Base-by-base conservation (phyloP, 495 filamentous ascomycete genomes). In the Aspergillus bridgeri region DNA sequence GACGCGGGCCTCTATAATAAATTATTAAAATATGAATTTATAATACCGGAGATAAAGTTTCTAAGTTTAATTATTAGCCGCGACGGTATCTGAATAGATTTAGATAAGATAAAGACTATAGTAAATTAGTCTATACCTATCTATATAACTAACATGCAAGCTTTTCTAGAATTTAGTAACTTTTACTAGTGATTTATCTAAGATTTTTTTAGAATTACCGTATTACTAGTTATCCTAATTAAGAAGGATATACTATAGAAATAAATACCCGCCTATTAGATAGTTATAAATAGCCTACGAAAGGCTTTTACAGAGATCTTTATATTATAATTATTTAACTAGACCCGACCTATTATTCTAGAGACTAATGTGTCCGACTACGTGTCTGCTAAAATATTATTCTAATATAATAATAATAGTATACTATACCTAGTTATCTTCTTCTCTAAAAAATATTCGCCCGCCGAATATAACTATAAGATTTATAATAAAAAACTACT, bases 101-200 rank as follows among this genome's bases (percentile, higher is more conserved):
- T 42, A 0, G 27, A 50, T 0, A 69, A 69, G 57, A 52, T 69
- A 6, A 15, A 59, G 20, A 54, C 49, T 2, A 62, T 75, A n/a
- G 1, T n/a, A 2, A 38, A 62, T 2, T 74, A 57, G 66, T 18
- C 48, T n/a, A 33, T 15, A 13, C 56, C 60, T 24, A 56, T 2
- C 3, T 61, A 17, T 13, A 47, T 68, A 0, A 64, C 63, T 29
- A 46, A 62, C 9, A 51, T 70, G 6, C 57, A 68, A 43, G 48
- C 49, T 2, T 74, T 69, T 49, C 24, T 76, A 17, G 60, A 67
- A 0, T 69, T 76, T 49, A 60, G 19, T n/a, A 68, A 68, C 47
- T 75, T 72, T 51, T 73, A 71, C 45, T 43, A 54, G 1, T 33
- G 56, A 1, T 72, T 75, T 46, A 71, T 76, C 1, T 17, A 60